Base-by-base conservation (phyloP, 2,329 filamentous ascomycete species). In the Simplicillium aogashimaense region DNA sequence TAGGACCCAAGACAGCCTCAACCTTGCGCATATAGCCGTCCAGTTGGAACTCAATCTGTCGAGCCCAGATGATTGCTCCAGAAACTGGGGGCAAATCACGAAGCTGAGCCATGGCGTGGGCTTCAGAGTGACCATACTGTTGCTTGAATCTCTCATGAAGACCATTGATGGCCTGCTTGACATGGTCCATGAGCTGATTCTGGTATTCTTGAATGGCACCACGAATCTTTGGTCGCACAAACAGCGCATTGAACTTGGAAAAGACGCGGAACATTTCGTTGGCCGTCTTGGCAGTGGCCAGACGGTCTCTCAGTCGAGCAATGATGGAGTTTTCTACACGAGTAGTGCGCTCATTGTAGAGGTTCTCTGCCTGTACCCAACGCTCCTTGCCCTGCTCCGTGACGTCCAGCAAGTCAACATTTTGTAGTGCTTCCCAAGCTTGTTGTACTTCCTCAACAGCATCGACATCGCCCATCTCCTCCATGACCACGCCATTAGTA, bases 221-320 rank as follows among this genome's bases (percentile, higher is more conserved):
- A 49, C 92, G 83, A 64, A 99, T 97, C 72, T 98, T 98, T n/a
- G 92, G 92, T 44, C 92, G 81, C 42, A 99, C 90, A 52, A 99
- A 94, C 25, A 99, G 80, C 2, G 92, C 92, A 58, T 99, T 99
- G 75, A 99, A 99, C 59, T 97, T 97, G 39, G 92, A 97, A 60
- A 98, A 98, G 45, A 99, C 92, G 40, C 94, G 85, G 61, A 99
- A 99, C 92, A 98, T 99, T 64, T 98, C 94, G 57, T 94, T 97
- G 32, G 92, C 92, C 46, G 88, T 95, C 70, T 94, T 95, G 11
- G 92, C 90, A 7, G 88, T 95, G 12, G 89, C 92, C 41, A 98
- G 74, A 43, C 92, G 84, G 62, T 98, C 92, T 53, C 92, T 78
- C 28, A 98, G 72, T 40, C 88, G 78, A 29, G 92, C 88, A 58